phyloP scores from a whole-genome alignment of 352 stramenopile species.

The Globisporangium cederbergense region DNA sequence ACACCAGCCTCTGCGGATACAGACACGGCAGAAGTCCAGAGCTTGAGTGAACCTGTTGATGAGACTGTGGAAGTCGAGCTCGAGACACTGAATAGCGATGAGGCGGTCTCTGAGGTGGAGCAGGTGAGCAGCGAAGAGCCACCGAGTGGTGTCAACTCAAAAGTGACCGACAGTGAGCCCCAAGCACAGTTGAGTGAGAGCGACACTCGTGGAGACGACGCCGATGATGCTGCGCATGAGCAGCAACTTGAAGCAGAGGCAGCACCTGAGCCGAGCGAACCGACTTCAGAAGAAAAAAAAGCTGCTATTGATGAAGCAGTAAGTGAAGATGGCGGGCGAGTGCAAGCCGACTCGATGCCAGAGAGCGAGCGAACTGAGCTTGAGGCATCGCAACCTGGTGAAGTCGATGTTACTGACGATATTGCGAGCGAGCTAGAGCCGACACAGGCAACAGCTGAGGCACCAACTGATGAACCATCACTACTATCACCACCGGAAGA shows the following conservation, averaged over 20 bases:
- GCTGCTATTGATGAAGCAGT: neutral
- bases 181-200: too few relatives aligned
- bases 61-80: neutral
- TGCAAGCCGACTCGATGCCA: neutral
- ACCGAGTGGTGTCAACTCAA: neutral
- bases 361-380: neutral
- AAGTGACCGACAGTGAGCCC: neutral
- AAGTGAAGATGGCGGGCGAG: neutral
- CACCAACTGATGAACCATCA: neutral
- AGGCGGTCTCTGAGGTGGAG: neutral
- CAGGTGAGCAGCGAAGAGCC: neutral
- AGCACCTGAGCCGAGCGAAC: neutral
- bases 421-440: neutral
- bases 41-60: neutral
- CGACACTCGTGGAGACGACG: neutral
- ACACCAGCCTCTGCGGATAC: neutral
- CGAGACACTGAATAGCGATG: neutral
- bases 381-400: neutral
- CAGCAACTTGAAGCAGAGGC: neutral
- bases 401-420: neutral
- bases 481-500: neutral
- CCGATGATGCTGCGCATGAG: neutral
- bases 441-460: neutral
- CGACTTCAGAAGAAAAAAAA: neutral
- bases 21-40: neutral